phyloP scores from a whole-genome alignment of 192 early-diverging fungal species.

The Diversispora epigaea region DNA sequence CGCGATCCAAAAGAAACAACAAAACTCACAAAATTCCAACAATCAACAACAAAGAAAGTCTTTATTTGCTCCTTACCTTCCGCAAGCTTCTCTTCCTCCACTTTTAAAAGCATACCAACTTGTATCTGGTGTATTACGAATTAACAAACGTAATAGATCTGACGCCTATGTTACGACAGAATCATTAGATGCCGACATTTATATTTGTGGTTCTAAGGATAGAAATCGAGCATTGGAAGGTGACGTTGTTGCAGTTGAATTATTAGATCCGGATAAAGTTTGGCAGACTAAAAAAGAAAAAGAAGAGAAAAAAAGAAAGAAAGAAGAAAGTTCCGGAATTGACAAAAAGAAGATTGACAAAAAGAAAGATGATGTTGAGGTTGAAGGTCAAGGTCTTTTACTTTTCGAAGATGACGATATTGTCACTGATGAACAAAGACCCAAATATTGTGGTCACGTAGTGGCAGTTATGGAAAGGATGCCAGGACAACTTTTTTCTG shows the following conservation, averaged over 20 bases:
- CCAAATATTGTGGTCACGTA: slow-evolving; percentile 57
- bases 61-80: slow-evolving; percentile 56
- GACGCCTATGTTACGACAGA: slow-evolving; percentile 89
- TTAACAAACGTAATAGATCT: slow-evolving; percentile 80
- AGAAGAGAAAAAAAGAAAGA: slow-evolving; percentile 56
- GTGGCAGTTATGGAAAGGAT: slow-evolving; percentile 59
- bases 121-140: slow-evolving; percentile 74
- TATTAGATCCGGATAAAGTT: slow-evolving; percentile 70
- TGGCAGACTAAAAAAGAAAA: slow-evolving; percentile 56
- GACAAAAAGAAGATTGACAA: slow-evolving; percentile 45
- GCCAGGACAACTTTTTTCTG: slow-evolving; percentile 59
- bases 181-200: slow-evolving; percentile 71
- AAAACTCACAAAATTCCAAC: slow-evolving; percentile 30
- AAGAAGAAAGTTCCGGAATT: slow-evolving; percentile 43
- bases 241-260: slow-evolving; percentile 74
- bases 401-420: slow-evolving; percentile 51
- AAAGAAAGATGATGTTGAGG: slow-evolving; percentile 56
- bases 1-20: slow-evolving; percentile 20
- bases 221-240: slow-evolving; percentile 87
- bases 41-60: slow-evolving; percentile 53
- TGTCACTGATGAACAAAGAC: slow-evolving; percentile 54
- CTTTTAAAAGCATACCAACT: slow-evolving; percentile 52
- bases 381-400: slow-evolving; percentile 41
- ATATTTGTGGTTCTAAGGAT: slow-evolving; percentile 68
- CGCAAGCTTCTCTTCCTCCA: slow-evolving; percentile 54